Percentiles rank a stretch among this genome's conserved stretches.
Evolutionary conservation across 192 early-diverging fungal species (phyloP).

Genomic region (Cetraspora pellucida): DNA sequence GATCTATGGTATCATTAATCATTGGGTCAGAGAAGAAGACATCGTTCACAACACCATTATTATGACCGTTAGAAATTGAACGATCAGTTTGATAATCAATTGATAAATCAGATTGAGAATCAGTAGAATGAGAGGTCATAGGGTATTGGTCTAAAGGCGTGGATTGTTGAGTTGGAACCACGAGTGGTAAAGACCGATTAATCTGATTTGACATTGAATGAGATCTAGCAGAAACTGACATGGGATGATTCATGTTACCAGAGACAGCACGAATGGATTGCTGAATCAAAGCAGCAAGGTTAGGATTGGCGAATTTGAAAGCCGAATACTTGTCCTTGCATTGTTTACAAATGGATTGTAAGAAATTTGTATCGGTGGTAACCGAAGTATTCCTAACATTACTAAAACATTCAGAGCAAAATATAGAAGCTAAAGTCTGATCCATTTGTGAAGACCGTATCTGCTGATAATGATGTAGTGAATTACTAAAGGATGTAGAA

Average conservation of each 20-base stretch:
- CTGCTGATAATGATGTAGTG: not conserved
- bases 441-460: not conserved
- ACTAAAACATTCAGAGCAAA: not conserved
- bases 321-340: not conserved
- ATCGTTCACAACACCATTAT: constrained; percentile 16
- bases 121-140: not conserved
- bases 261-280: not conserved
- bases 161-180: too few species aligned
- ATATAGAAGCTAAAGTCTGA: not conserved
- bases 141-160: not conserved
- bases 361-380: not conserved
- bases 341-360: constrained; percentile 4
- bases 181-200: too few species aligned
- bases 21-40: constrained; percentile 28
- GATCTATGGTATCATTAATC: constrained; percentile 2
- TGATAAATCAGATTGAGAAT: not conserved
- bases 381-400: not conserved
- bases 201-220: too few species aligned
- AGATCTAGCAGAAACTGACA: not conserved
- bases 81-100: not conserved
- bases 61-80: not conserved
- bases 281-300: too few species aligned
- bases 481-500: not conserved
- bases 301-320: not conserved
- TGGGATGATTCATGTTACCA: not conserved